Percentiles rank a stretch among this genome's conserved stretches.
phyloP scores from a whole-genome alignment of 768 basidiomycete species.

The Rhodotorula graminis region DNA sequence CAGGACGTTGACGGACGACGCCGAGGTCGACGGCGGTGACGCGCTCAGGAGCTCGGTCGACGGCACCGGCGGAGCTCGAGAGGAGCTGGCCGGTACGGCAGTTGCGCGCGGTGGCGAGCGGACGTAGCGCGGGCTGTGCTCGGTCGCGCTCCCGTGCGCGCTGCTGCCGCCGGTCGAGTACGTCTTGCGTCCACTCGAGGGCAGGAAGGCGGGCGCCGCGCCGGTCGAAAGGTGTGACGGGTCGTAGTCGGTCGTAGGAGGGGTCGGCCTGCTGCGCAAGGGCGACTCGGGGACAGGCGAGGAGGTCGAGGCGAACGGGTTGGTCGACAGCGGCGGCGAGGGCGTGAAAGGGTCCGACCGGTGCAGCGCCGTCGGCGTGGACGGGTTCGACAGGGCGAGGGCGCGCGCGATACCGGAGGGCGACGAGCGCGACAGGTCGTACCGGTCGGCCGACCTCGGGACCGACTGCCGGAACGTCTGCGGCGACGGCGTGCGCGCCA shows the following conservation, averaged over 20 bases:
- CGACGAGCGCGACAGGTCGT: not conserved
- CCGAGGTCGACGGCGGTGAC: constrained; percentile 29
- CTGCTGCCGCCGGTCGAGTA: not conserved
- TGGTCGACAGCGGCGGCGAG: not conserved
- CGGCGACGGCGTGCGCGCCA: constrained; percentile 21
- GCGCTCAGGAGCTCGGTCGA: constrained; percentile 2
- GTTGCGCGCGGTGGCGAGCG: not conserved
- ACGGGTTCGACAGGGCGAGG: constrained; percentile 20
- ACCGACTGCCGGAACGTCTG: not conserved
- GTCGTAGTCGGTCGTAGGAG: constrained; percentile 29
- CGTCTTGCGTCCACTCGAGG: constrained; percentile 14
- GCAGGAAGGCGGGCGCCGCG: constrained; percentile 31
- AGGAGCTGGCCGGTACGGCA: not conserved
- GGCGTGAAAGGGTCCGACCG: constrained; percentile 22
- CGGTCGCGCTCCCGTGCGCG: not conserved
- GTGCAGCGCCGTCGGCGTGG: not conserved
- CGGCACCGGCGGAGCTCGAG: not conserved
- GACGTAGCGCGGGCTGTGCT: constrained; percentile 15
- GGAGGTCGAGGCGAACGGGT: constrained; percentile 14
- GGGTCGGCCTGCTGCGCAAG: not conserved
- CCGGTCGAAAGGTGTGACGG: constrained; percentile 20
- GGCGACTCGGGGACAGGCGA: not conserved
- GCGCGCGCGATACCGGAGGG: constrained; percentile 22
- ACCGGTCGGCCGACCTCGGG: not conserved
- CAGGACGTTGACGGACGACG: constrained; percentile 6